These are phyloP conservation scores for Podosphaera fusca DNA, from an alignment of 2,329 filamentous ascomycete species.

Conservation along the genomic window DNA sequence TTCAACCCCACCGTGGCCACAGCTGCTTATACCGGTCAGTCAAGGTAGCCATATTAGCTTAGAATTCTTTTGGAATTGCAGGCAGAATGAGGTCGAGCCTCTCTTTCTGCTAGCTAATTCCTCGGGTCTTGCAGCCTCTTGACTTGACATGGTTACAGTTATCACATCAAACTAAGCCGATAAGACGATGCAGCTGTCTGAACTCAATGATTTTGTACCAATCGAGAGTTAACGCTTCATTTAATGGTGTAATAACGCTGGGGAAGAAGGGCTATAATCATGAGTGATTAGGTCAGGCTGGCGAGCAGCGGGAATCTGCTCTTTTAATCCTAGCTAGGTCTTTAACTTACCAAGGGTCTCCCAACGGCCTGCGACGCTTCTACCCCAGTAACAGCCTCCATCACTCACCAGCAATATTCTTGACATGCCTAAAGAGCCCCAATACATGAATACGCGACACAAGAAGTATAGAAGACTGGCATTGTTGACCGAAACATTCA, in stretches of 20 bases:
- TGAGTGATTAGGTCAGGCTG: neutral
- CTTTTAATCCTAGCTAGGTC: neutral
- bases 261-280: neutral
- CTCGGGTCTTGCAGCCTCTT: neutral
- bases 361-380: neutral
- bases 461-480: neutral
- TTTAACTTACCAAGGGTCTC: too few species aligned
- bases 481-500: neutral
- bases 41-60: neutral
- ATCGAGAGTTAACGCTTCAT: neutral
- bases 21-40: neutral
- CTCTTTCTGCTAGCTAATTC: neutral
- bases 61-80: neutral
- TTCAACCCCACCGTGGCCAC: neutral
- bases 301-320: neutral
- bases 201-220: neutral
- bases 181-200: too few species aligned
- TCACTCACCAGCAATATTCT: neutral
- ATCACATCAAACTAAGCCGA: neutral
- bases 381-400: neutral
- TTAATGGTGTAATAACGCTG: neutral
- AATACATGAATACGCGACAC: neutral
- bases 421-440: neutral
- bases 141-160: neutral
- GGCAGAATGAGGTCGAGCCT: neutral